phyloP scores from a whole-genome alignment of 176 grass and related monocot species.

The Ensete ventricosum region DNA sequence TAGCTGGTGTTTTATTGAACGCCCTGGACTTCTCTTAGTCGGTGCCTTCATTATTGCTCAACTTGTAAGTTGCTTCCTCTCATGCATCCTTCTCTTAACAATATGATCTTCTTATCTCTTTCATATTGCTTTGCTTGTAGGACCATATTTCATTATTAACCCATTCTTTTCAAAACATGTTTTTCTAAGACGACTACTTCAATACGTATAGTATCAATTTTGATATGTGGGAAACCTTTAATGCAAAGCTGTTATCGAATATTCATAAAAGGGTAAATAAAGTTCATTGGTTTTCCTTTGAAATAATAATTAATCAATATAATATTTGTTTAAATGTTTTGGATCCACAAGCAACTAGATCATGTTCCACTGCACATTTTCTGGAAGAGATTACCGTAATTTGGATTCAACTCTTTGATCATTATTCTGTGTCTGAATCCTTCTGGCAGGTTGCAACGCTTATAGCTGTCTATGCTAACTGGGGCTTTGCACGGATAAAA shows the following conservation, averaged over 20 bases:
- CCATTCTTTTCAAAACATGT: too few relatives aligned
- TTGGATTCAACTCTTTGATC: background rate
- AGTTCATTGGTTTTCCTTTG: too few relatives aligned
- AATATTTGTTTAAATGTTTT: too few relatives aligned
- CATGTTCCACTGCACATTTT: too few relatives aligned
- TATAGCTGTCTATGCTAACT: slow-evolving; percentile 50
- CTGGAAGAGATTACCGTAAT: background rate
- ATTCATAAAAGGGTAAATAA: too few relatives aligned
- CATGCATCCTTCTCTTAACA: background rate
- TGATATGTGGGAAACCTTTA: too few relatives aligned
- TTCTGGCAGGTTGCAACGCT: slow-evolving; percentile 51
- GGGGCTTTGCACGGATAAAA: slow-evolving; percentile 48
- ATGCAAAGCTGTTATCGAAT: too few relatives aligned
- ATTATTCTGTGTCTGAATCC: background rate
- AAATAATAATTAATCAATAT: too few relatives aligned
- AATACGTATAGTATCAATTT: too few relatives aligned
- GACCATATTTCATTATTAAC: background rate
- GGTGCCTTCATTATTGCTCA: slow-evolving; percentile 71
- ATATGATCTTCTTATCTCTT: background rate
- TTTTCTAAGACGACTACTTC: too few relatives aligned
- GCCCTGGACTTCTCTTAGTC: slow-evolving; percentile 54
- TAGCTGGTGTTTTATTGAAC: slow-evolving; percentile 43
- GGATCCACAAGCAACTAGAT: too few relatives aligned
- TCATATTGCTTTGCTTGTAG: background rate
- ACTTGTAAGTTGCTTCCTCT: slow-evolving; percentile 47